phyloP scores from a whole-genome alignment of 441 rosid genomes.

The Syzygium malaccense region DNA sequence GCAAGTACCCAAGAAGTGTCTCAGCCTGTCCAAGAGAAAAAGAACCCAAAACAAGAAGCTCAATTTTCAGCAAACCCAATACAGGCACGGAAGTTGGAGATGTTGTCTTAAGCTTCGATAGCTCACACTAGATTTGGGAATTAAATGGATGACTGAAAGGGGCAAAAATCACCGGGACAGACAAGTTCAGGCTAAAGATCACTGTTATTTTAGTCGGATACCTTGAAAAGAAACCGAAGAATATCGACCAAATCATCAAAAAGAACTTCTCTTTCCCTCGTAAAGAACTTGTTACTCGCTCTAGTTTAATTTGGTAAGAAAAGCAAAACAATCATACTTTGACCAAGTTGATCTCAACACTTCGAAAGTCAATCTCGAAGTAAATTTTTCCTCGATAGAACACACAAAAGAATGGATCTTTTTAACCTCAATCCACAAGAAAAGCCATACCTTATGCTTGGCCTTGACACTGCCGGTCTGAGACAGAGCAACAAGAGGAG shows the following conservation, averaged over 20 bases:
- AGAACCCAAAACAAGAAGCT: not conserved
- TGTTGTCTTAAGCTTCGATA: not conserved
- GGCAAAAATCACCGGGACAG: not conserved
- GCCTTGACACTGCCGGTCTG: constrained; percentile 67
- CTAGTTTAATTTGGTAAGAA: not conserved
- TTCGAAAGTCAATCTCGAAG: not conserved
- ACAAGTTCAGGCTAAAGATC: not conserved
- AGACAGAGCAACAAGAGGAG: constrained; percentile 85
- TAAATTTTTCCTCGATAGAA: not conserved
- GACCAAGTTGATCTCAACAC: not conserved
- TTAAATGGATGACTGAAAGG: not conserved
- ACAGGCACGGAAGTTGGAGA: not conserved
- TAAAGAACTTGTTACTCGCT: not conserved
- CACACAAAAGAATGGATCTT: not conserved
- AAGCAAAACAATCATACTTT: not conserved
- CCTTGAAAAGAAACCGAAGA: not conserved
- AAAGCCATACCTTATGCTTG: constrained; percentile 55
- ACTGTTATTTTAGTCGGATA: not conserved
- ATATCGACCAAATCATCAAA: not conserved
- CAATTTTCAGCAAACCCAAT: not conserved
- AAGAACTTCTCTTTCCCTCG: not conserved
- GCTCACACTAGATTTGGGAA: not conserved
- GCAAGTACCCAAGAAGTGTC: constrained; percentile 69
- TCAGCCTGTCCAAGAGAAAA: constrained; percentile 56
- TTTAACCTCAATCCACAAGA: not conserved